Percentiles rank a stretch among this genome's conserved stretches.
phyloP scores from a whole-genome alignment of 345 rosid species.

The Mercurialis annua region DNA sequence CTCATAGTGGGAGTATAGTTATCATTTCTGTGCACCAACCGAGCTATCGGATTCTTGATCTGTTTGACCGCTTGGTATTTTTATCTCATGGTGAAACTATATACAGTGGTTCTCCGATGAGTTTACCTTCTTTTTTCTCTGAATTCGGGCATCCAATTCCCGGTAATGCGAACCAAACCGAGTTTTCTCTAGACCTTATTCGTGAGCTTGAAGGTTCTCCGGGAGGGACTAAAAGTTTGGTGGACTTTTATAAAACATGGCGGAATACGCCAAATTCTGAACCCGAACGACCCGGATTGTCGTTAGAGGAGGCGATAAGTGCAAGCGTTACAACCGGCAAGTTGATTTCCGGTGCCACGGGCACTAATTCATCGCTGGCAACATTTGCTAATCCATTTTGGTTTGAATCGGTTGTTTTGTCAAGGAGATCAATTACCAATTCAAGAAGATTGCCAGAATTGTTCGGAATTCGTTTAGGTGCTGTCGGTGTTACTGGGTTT shows the following conservation, averaged over 20 bases:
- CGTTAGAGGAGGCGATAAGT: conserved; percentile 84
- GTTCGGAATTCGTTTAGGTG: conserved; percentile 69
- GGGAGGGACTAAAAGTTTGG: conserved; percentile 73
- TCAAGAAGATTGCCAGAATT: conserved; percentile 74
- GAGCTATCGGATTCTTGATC: conserved; percentile 73
- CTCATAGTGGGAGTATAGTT: conserved; percentile 90
- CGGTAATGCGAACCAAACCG: conserved; percentile 78
- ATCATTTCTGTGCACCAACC: conserved; percentile 96
- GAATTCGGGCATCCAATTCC: conserved; percentile 92
- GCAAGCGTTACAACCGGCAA: conserved; percentile 88
- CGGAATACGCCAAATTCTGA: conserved; percentile 39
- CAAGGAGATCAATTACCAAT: conserved; percentile 60
- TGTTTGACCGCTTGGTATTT: conserved; percentile 72
- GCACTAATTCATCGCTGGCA: conserved; percentile 62
- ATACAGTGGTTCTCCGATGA: conserved; percentile 74
- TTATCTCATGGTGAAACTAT: conserved; percentile 88
- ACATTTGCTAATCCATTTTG: conserved; percentile 84
- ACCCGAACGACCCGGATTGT: conserved; percentile 42
- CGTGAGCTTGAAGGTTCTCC: conserved; percentile 87
- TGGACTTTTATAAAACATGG: conserved; percentile 81
- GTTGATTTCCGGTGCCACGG: conserved; percentile 64
- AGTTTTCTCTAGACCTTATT: conserved; percentile 76
- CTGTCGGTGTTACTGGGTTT: conserved; percentile 82
- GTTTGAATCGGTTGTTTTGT: conserved; percentile 67
- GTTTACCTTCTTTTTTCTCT: conserved; percentile 51